These are phyloP conservation scores for Pyrrhoderma lamaoense DNA, from an alignment of 1,284 basidiomycete species.

Conservation along the genomic window DNA sequence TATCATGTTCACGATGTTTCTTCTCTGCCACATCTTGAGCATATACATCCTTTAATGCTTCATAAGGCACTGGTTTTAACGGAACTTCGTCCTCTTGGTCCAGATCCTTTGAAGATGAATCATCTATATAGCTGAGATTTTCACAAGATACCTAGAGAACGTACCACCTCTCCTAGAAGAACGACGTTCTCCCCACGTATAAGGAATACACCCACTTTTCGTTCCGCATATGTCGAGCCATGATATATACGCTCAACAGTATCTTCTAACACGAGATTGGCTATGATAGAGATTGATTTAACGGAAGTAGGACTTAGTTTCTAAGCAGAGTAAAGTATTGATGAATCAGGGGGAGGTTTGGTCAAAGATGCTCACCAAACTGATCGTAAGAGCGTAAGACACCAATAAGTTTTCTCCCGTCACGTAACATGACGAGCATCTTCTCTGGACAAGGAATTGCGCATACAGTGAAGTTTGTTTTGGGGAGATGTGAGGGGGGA, in stretches of 20 bases:
- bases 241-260: slow-evolving; percentile 86
- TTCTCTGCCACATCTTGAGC: slow-evolving; percentile 62
- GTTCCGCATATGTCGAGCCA: slow-evolving; percentile 73
- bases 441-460: slow-evolving; percentile 72
- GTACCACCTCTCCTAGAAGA: slow-evolving; percentile 90
- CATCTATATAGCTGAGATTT: slow-evolving; percentile 11
- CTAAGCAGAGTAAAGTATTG: not conserved
- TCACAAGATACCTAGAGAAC: slow-evolving; percentile 32
- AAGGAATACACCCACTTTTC: slow-evolving; percentile 82
- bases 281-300: too few relatives aligned
- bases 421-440: slow-evolving; percentile 94
- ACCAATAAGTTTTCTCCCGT: slow-evolving; percentile 94
- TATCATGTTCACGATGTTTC: slow-evolving; percentile 63
- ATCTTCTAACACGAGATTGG: slow-evolving; percentile 89
- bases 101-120: slow-evolving; percentile 59
- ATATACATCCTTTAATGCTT: slow-evolving; percentile 63
- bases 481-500: not conserved
- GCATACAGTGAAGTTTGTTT: too few relatives aligned
- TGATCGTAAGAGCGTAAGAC: slow-evolving; percentile 98
- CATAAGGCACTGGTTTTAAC: slow-evolving; percentile 67
- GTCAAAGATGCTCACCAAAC: slow-evolving; percentile 81
- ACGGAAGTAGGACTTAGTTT: not conserved
- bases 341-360: too few relatives aligned
- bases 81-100: slow-evolving; percentile 88
- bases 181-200: slow-evolving; percentile 99